These are phyloP conservation scores for Cetraspora pellucida DNA, from an alignment of 192 early-diverging fungal genomes.

Conservation along the genomic window DNA sequence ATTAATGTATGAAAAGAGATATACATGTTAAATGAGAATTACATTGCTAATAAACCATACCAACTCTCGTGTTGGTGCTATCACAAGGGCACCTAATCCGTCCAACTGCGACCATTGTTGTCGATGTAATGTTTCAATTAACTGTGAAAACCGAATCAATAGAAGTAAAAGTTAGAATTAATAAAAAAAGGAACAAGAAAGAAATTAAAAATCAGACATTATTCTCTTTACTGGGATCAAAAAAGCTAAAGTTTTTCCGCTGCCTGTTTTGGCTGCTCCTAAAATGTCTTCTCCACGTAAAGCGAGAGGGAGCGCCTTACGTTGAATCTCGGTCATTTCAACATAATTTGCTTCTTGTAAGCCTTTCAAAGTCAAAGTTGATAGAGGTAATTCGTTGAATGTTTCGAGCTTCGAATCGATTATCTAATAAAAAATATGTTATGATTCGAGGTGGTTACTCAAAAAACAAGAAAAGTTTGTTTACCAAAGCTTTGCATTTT, in stretches of 20 bases:
- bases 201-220: neutral
- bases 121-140: conserved; percentile 84
- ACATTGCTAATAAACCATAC: neutral
- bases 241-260: conserved; percentile 83
- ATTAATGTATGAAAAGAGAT: neutral
- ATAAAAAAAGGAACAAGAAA: neutral
- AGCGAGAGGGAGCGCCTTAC: conserved; percentile 70
- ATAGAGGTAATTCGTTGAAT: conserved; percentile 57
- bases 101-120: conserved; percentile 80
- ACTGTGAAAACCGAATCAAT: conserved; percentile 40
- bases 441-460: too few species aligned
- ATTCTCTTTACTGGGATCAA: conserved; percentile 63
- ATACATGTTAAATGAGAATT: neutral
- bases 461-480: too few species aligned
- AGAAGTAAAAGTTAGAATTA: neutral
- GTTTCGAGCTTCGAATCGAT: neutral
- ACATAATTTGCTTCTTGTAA: conserved; percentile 81
- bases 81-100: conserved; percentile 80
- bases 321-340: conserved; percentile 95
- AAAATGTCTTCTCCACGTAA: conserved; percentile 74
- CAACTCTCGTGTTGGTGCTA: conserved; percentile 83
- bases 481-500: too few species aligned
- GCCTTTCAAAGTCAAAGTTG: conserved; percentile 64
- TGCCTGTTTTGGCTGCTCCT: conserved; percentile 86
- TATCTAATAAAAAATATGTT: neutral